These are phyloP conservation scores for Claviceps fusiformis DNA, from an alignment of 2,329 filamentous ascomycete genomes.

Conservation along the genomic window DNA sequence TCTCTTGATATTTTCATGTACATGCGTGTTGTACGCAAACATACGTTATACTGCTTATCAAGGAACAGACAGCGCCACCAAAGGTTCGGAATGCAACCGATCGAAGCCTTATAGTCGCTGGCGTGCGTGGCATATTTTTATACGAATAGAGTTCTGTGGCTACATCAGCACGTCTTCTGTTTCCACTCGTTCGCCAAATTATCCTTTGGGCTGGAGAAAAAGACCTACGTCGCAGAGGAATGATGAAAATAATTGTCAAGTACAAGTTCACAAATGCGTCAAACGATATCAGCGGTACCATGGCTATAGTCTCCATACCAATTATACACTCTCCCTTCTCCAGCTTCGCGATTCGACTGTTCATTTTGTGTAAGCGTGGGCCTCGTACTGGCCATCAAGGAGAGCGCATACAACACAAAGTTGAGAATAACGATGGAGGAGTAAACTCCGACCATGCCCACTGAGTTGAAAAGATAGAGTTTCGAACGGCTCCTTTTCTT, in stretches of 20 bases:
- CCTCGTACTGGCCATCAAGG: not conserved
- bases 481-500: constrained; percentile 39
- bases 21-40: constrained; percentile 9
- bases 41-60: constrained; percentile 44
- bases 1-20: not conserved
- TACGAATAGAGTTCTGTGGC: constrained; percentile 39
- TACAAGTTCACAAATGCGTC: constrained; percentile 50
- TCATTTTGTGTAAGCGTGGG: not conserved
- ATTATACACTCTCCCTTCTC: constrained; percentile 44
- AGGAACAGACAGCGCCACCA: constrained; percentile 41
- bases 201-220: not conserved
- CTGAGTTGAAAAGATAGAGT: constrained; percentile 47
- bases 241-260: constrained; percentile 47
- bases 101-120: constrained; percentile 29
- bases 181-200: too few relatives aligned
- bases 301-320: constrained; percentile 43
- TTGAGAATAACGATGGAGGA: constrained; percentile 39
- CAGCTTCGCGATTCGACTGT: constrained; percentile 43
- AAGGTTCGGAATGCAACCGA: constrained; percentile 44
- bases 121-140: constrained; percentile 29
- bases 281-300: constrained; percentile 48
- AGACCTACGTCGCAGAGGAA: constrained; percentile 40
- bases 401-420: constrained; percentile 40
- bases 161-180: not conserved
- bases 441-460: constrained; percentile 38